Percentiles rank a stretch among this genome's conserved stretches.
Evolutionary conservation across 306 rosid genomes (phyloP).

Genomic region (Sphenostylis stenocarpa): DNA sequence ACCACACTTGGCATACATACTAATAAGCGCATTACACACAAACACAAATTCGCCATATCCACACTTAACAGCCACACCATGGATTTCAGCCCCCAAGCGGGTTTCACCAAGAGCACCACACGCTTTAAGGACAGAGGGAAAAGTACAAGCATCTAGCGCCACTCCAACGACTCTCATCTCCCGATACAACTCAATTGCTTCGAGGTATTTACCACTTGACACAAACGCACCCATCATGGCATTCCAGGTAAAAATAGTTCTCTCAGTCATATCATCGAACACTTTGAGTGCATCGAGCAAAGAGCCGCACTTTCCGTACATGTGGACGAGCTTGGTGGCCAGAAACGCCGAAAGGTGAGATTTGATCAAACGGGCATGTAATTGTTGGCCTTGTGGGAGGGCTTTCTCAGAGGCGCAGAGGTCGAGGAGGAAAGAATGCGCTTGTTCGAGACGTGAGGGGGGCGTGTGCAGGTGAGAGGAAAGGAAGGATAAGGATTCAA

Average conservation of each 20-base stretch:
- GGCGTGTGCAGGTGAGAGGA: conserved; percentile 14
- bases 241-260: conserved; percentile 75
- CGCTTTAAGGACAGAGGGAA: conserved; percentile 60
- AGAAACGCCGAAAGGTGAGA: conserved; percentile 48
- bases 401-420: conserved; percentile 55
- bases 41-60: conserved; percentile 52
- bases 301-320: conserved; percentile 69
- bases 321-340: conserved; percentile 55
- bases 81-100: conserved; percentile 53
- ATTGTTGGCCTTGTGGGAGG: conserved; percentile 55
- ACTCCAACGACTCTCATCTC: conserved; percentile 55
- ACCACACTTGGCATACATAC: conserved; percentile 69
- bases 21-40: conserved; percentile 63
- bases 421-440: conserved; percentile 59
- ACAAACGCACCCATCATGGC: conserved; percentile 71
- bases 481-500: conserved; percentile 39
- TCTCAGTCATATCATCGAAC: conserved; percentile 56
- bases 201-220: conserved; percentile 47
- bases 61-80: conserved; percentile 63
- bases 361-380: conserved; percentile 64
- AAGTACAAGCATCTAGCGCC: conserved; percentile 56
- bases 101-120: conserved; percentile 41
- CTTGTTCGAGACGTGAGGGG: conserved; percentile 37
- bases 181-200: conserved; percentile 52
- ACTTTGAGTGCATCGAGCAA: conserved; percentile 45